These are phyloP conservation scores for Colletotrichum chrysophilum DNA, from an alignment of 2,329 filamentous ascomycete genomes.

Conservation along the genomic window DNA sequence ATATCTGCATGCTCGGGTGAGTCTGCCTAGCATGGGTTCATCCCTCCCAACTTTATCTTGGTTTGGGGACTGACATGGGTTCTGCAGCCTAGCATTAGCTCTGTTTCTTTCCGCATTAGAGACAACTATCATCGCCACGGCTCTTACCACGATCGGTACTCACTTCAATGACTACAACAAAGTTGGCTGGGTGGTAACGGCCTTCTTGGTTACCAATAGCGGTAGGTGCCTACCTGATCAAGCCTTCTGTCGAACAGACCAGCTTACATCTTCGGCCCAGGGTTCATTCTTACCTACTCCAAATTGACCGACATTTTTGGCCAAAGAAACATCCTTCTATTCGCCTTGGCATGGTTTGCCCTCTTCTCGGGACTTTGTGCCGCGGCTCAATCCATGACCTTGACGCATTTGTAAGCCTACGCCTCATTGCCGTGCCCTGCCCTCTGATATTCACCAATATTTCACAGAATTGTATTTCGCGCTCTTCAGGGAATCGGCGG, in stretches of 20 bases:
- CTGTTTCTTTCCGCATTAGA: not conserved
- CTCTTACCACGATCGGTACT: not conserved
- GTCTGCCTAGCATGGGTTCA: not conserved
- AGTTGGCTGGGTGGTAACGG: not conserved
- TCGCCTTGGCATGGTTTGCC: not conserved
- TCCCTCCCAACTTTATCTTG: not conserved
- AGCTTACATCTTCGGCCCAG: too few species aligned
- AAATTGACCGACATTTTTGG: not conserved
- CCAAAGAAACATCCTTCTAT: not conserved
- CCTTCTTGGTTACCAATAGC: not conserved
- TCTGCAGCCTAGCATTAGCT: not conserved
- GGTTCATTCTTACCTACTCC: not conserved
- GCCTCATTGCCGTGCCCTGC: accelerated
- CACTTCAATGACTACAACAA: not conserved
- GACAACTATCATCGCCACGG: not conserved
- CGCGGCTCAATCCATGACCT: not conserved
- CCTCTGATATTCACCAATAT: accelerated
- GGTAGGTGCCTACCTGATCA: not conserved
- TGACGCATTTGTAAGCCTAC: not conserved
- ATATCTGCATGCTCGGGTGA: not conserved
- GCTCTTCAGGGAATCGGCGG: slow-evolving; percentile 46
- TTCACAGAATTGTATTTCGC: slow-evolving; percentile 41
- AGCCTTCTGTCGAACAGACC: too few species aligned
- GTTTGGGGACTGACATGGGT: not conserved
- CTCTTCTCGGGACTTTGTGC: not conserved